Conservation (phyloP, 495 filamentous ascomycete species). For the Penicillium simplicissimum region DNA sequence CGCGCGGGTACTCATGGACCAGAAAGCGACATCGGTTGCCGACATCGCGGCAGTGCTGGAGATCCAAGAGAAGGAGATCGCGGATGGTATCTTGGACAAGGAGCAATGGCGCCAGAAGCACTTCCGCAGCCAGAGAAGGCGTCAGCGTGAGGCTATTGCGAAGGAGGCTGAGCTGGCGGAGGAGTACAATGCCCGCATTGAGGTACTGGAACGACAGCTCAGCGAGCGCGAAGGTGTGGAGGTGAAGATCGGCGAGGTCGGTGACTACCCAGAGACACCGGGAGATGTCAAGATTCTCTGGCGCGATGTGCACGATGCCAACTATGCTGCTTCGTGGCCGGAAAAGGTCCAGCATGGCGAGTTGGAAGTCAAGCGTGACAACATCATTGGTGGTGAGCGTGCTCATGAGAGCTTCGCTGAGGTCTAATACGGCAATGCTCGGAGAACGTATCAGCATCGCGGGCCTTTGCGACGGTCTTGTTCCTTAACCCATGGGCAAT, state of each 20-base stretch:
- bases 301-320: constrained; percentile 64
- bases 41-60: constrained; percentile 79
- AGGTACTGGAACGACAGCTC: constrained; percentile 30
- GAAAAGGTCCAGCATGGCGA: constrained; percentile 64
- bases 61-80: constrained; percentile 50
- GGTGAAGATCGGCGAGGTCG: constrained; percentile 31
- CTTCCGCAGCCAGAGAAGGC: constrained; percentile 11
- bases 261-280: constrained; percentile 30
- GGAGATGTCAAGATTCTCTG: constrained; percentile 63
- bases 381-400: constrained; percentile 41
- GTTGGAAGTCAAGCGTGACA: constrained; percentile 37
- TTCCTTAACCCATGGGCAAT: neutral
- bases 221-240: constrained; percentile 30
- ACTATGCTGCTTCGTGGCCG: constrained; percentile 69
- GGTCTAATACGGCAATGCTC: constrained; percentile 46
- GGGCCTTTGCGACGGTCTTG: neutral
- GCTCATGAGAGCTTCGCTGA: constrained; percentile 26
- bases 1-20: constrained; percentile 71
- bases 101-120: constrained; percentile 17
- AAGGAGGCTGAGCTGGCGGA: constrained; percentile 42
- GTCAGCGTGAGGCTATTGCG: constrained; percentile 35
- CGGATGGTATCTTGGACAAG: constrained; percentile 31
- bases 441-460: constrained; percentile 5
- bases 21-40: constrained; percentile 84
- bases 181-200: constrained; percentile 35